Base-by-base conservation (phyloP, 176 grass and related monocot species). In the Calamus simplicifolius region DNA sequence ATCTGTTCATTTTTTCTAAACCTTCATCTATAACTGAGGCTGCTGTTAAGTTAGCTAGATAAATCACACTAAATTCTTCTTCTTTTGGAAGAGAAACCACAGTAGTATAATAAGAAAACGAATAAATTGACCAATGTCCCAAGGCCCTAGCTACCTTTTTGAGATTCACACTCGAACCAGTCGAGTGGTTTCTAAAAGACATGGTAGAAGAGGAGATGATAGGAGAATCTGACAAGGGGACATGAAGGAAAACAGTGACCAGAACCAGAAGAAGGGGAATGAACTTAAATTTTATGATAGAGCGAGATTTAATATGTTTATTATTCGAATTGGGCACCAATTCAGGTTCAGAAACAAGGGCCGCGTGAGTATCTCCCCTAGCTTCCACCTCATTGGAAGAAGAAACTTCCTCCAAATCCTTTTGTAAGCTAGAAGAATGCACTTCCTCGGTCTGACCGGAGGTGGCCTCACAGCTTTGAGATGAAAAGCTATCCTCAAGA, bases 401-500 rank as follows among this genome's bases (percentile, higher is more conserved):
- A 3, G 56, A 52, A 25, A 66, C 60, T 25, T 77, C 64, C 6
- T 14, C 30, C 3, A 16, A 66, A 15, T 66, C 50, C 13, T 66
- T 12, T 16, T 52, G 25, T 21, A 0, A 27, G 18, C 16, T 6
- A 5, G 52, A 77, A 16, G 64, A 48, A 0, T 53, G n/a, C 48
- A 48, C 69, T 62, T 91, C 79, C 43, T 80, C 81, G 2, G 26
- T 35, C 10, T 55, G 29, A 5, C 10, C 50, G n/a, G 52, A 27
- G 25, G 63, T 27, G 49, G 69, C 66, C 19, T 85, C 79, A 61
- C 72, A 82, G 68, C 78, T 71, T 61, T 97, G 84, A 12, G 75
- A 80, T 52, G 81, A 60, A 62, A 85, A 85, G 52, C 66, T 73
- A 26, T 85, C 81, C 53, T 91, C 87, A 18, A 91, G 78, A 3